Base-by-base conservation (phyloP, 2,329 filamentous ascomycete species). In the Sporothrix dimorphospora region DNA sequence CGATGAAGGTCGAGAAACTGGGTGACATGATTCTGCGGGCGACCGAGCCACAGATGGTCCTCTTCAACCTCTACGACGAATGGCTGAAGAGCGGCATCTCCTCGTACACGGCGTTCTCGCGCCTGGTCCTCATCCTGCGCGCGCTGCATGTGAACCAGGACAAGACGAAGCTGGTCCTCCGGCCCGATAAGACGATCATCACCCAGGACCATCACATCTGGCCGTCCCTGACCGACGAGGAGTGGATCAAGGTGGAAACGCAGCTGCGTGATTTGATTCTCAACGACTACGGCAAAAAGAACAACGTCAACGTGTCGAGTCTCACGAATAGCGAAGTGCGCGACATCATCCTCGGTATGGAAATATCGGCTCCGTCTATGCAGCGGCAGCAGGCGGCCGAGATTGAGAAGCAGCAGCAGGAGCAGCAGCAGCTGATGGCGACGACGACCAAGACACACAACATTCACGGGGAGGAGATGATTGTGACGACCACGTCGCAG, bases 191-290 rank as follows among this genome's bases (percentile, higher is more conserved):
- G 90, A 97, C 91, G 1, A 94, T 99, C 75, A 97, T 99, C 78
- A 99, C 96, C 0, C 94, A 98, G 77, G 94, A 98, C 79, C 96
- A 99, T 83, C 96, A 99, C 81, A 99, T 99, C 80, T 99, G 96
- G 96, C 96, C 96, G 0, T 91, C 94, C 0, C 84, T 99, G 71
- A 91, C 93, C 0, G 96, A 99, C 75, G 96, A 99, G 77, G 94
- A 97, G 75, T 99, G 96, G 96, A 96, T 99, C 83, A 98, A 98
- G 88, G 94, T 99, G n/a, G 96, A 99, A 86, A 94, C 94, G 61
- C 93, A 97, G 79, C 85, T 99, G 55, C 91, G 96, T 81, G 96
- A 99, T 85, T 85, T 99, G 76, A 99, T 99, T 78, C 81, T 99
- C 76, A 98, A 98, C 77, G 96, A 99, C 80, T 99, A 99, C 80